These are phyloP conservation scores for Cystobasidium sp. DNA, from an alignment of 1,284 basidiomycete species.

Conservation along the genomic window DNA sequence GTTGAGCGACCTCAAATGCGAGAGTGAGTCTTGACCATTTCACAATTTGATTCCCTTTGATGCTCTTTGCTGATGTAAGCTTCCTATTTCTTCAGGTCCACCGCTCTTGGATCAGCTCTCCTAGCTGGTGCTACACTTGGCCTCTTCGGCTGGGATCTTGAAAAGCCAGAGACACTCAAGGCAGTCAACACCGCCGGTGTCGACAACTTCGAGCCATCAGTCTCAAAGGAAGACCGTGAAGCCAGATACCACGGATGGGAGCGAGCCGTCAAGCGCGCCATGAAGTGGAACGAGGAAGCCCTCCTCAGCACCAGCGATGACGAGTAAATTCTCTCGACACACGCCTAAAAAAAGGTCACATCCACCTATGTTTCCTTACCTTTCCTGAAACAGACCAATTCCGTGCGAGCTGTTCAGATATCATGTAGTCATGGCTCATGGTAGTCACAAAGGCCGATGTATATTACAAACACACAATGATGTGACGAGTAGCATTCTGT, in stretches of 20 bases:
- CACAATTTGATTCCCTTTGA: not conserved
- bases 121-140: slow-evolving; percentile 88
- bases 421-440: no score
- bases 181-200: slow-evolving; percentile 87
- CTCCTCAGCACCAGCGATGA: not conserved
- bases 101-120: slow-evolving; percentile 92
- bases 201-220: slow-evolving; percentile 69
- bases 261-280: slow-evolving; percentile 77
- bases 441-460: no score
- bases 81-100: slow-evolving; percentile 62
- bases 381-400: no score
- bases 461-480: no score
- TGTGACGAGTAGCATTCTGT: no score
- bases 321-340: not conserved
- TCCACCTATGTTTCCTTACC: no score
- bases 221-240: slow-evolving; percentile 65
- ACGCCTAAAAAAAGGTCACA: no score
- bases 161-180: slow-evolving; percentile 78
- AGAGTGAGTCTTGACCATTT: slow-evolving; percentile 64
- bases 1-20: slow-evolving; percentile 94
- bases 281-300: slow-evolving; percentile 65
- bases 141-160: slow-evolving; percentile 93
- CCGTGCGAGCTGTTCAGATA: no score
- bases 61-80: not conserved
- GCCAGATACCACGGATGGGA: slow-evolving; percentile 78